phyloP scores from a whole-genome alignment of 495 filamentous ascomycete species.

The Endocarpon pusillum region DNA sequence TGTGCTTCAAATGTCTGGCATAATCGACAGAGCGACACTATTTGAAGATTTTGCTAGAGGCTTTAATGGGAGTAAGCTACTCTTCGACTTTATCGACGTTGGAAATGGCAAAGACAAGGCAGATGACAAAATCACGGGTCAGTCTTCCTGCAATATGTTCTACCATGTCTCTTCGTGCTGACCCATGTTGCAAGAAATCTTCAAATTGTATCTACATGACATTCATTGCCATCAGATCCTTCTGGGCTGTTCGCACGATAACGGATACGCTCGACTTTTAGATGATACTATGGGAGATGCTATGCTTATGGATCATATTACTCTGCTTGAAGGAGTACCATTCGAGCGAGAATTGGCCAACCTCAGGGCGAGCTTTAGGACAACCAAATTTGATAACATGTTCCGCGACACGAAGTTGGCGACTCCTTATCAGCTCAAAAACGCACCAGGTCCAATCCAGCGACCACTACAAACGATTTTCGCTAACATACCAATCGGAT shows the following conservation, averaged over 20 bases:
- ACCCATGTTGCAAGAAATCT: conserved; percentile 53
- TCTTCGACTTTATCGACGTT: conserved; percentile 63
- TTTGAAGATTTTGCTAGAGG: conserved; percentile 57
- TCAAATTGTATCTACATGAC: conserved; percentile 46
- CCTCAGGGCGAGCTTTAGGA: conserved; percentile 36
- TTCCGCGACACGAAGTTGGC: conserved; percentile 51
- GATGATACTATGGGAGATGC: conserved; percentile 41
- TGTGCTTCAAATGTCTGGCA: conserved; percentile 37
- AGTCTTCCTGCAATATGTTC: conserved; percentile 7
- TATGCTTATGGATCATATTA: conserved; percentile 39
- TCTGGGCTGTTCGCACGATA: conserved; percentile 63
- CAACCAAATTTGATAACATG: conserved; percentile 41
- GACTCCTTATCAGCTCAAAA: conserved; percentile 24
- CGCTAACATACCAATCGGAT: conserved; percentile 1
- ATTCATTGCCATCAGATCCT: conserved; percentile 69
- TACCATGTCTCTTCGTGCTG: conserved; percentile 4
- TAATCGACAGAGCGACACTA: conserved; percentile 29
- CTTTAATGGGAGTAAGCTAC: conserved; percentile 53
- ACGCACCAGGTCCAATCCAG: conserved; percentile 19
- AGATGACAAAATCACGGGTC: conserved; percentile 62
- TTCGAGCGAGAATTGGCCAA: conserved; percentile 46
- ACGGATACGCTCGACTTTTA: conserved; percentile 53
- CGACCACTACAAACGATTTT: conserved; percentile 11
- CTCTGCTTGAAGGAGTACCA: conserved; percentile 57
- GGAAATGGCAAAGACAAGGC: conserved; percentile 51